A percentile compares a stretch with the other conserved stretches of the same genome.
phyloP scores from a whole-genome alignment of 208 protist genomes.

The Trypanosoma congolense region DNA sequence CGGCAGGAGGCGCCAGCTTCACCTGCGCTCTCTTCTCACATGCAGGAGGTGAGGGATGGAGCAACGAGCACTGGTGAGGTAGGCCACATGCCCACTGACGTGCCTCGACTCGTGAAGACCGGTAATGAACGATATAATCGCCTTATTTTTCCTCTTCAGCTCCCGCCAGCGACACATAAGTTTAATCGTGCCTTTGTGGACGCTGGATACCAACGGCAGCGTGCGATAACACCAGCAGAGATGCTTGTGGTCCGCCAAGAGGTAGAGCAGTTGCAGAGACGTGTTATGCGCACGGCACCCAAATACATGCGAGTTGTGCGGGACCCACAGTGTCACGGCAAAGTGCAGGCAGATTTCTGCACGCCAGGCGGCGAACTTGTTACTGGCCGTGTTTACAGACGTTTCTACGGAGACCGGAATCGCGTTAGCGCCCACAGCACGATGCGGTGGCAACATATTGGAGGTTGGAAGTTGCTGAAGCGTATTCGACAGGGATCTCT shows the following conservation, averaged over 20 bases:
- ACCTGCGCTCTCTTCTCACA: conserved; percentile 7
- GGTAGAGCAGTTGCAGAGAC: conserved; percentile 49
- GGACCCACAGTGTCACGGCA: conserved; percentile 74
- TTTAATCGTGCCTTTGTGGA: conserved; percentile 85
- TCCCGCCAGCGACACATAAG: conserved; percentile 66
- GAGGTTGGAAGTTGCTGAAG: conserved; percentile 83
- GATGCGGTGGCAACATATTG: conserved; percentile 86
- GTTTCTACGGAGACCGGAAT: conserved; percentile 79
- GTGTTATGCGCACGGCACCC: conserved; percentile 35
- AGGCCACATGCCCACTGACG: conserved; percentile 64
- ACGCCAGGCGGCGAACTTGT: conserved; percentile 71
- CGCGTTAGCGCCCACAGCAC: conserved; percentile 52
- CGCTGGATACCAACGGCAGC: conserved; percentile 74
- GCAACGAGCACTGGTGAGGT: conserved; percentile 46
- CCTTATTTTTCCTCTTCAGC: conserved; percentile 72
- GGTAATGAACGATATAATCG: conserved; percentile 53
- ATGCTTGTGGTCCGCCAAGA: conserved; percentile 82
- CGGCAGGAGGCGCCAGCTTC: not conserved
- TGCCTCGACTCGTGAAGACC: conserved; percentile 51
- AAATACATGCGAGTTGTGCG: conserved; percentile 74
- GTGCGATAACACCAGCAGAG: conserved; percentile 73
- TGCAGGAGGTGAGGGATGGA: conserved; percentile 17
- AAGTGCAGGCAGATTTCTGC: conserved; percentile 79
- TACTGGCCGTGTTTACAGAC: conserved; percentile 71
- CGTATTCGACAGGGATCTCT: conserved; percentile 61